Base-by-base conservation (phyloP, 495 filamentous ascomycete genomes). In the Cryomyces antarcticus region DNA sequence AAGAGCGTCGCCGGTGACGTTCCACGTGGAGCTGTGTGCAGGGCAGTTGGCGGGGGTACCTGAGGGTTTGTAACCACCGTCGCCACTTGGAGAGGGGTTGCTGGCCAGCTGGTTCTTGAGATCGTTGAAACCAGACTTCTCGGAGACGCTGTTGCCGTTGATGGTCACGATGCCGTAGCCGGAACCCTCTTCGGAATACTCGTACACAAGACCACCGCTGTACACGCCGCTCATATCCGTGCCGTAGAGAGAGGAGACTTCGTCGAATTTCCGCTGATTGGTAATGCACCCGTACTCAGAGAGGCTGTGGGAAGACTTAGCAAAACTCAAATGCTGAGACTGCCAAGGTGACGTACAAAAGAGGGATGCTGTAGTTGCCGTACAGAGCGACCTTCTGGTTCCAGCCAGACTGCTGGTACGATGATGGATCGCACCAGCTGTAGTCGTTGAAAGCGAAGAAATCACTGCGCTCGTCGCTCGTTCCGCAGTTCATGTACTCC, bases 361-460 rank as follows among this genome's bases (percentile, higher is more conserved):
- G 78, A 17, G 88, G 89, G 39, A 94, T 64, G 48, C 86, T 84
- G 57, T 94, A 96, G 53, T 80, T 77, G 46, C 73, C 77, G 68
- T 88, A 94, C 60, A 77, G 82, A 66, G 81, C 71, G 41, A 95
- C 89, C 73, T 95, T 95, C 59, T 82, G 64, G 56, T 82, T 69
- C 86, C 86, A 96, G 49, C 83, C 85, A 41, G 87, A 82, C 39
- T 58, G 68, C 27, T 55, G 54, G 64, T 82, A 93, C 42, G 79
- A 73, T 17, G 85, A 82, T 41, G 72, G 72, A 51, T 85, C 79
- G 55, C 88, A 96, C 88, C 88, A 96, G 38, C 86, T 94, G 66
- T 95, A 95, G 63, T 94, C 89, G 63, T 96, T 95, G 67, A 94
- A 93, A 40, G 84, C 87, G 60, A 93, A 95, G 67, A 95, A 96